phyloP scores from a whole-genome alignment of 495 filamentous ascomycete genomes.

The Aspergillus bertholletiae region DNA sequence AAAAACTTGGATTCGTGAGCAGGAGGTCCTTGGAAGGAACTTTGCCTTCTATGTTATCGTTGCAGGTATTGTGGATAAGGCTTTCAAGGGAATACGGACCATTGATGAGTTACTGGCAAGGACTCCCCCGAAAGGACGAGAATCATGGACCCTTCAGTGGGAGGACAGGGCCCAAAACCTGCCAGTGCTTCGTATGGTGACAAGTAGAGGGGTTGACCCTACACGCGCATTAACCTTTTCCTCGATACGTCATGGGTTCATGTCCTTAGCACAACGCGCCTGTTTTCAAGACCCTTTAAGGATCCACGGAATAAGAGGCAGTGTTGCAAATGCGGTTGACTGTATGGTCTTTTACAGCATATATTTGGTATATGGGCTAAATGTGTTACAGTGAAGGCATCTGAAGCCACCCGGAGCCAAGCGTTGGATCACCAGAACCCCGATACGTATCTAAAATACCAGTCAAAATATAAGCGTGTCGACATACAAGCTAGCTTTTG shows the following conservation, averaged over 20 bases:
- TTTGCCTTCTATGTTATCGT: conserved; percentile 22
- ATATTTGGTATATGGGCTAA: background rate
- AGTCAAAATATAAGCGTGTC: background rate
- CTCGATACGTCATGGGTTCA: conserved; percentile 1
- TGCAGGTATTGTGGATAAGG: background rate
- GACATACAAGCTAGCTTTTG: conserved; percentile 1
- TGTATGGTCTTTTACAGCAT: background rate
- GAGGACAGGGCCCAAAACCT: background rate
- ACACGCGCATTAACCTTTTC: conserved; percentile 5
- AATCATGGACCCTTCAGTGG: conserved; percentile 6
- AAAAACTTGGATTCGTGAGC: conserved; percentile 19
- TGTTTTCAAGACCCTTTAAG: background rate
- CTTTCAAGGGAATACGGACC: conserved; percentile 4
- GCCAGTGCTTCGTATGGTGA: conserved; percentile 4
- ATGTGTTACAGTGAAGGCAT: conserved; percentile 3
- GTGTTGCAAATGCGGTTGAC: conserved; percentile 1
- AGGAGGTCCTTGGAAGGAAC: conserved; percentile 15
- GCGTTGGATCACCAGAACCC: conserved; percentile 1
- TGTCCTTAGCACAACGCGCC: background rate
- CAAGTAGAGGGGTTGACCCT: background rate
- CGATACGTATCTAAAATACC: conserved; percentile 8
- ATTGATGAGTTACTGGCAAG: conserved; percentile 1
- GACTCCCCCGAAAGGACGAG: background rate
- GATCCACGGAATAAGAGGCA: conserved; percentile 2
- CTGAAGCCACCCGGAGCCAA: conserved; percentile 5